Evolutionary conservation across 352 stramenopile species (phyloP).

Genomic region (Pythium volutum): DNA sequence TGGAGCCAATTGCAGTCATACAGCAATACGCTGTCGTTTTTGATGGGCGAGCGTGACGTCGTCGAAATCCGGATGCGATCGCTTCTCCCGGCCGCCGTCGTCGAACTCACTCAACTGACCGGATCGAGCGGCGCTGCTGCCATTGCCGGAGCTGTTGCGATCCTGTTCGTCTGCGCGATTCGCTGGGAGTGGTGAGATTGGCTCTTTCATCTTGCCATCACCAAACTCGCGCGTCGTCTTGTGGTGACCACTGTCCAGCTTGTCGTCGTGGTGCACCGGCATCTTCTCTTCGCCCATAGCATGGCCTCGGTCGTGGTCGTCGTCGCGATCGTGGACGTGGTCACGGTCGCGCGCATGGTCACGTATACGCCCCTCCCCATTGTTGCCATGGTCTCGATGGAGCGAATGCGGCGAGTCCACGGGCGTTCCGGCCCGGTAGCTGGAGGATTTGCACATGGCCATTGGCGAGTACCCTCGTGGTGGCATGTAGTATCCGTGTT

Average conservation of each 20-base stretch:
- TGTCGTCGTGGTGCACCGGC: neutral
- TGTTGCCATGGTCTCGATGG: neutral
- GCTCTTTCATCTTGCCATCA: neutral
- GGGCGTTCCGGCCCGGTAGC: conserved; percentile 28
- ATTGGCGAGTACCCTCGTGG: conserved; percentile 31
- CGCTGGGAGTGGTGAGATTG: neutral
- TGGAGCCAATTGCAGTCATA: neutral
- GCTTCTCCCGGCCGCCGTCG: conserved; percentile 21
- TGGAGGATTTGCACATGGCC: conserved; percentile 25
- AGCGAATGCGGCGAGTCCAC: conserved; percentile 5
- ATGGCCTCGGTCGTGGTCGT: neutral
- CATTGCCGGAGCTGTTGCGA: neutral
- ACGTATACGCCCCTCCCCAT: neutral
- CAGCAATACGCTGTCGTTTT: conserved; percentile 23
- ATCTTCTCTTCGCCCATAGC: conserved; percentile 3
- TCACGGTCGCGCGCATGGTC: neutral
- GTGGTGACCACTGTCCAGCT: neutral
- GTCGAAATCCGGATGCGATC: conserved; percentile 8
- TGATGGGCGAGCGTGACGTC: conserved; percentile 5
- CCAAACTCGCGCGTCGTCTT: neutral
- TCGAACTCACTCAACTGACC: conserved; percentile 4
- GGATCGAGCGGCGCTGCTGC: neutral
- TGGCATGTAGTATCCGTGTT: conserved; percentile 37
- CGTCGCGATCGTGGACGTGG: neutral
- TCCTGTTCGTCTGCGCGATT: neutral